Conservation (phyloP, 2,329 filamentous ascomycete species). For the Sporothrix inflata region DNA sequence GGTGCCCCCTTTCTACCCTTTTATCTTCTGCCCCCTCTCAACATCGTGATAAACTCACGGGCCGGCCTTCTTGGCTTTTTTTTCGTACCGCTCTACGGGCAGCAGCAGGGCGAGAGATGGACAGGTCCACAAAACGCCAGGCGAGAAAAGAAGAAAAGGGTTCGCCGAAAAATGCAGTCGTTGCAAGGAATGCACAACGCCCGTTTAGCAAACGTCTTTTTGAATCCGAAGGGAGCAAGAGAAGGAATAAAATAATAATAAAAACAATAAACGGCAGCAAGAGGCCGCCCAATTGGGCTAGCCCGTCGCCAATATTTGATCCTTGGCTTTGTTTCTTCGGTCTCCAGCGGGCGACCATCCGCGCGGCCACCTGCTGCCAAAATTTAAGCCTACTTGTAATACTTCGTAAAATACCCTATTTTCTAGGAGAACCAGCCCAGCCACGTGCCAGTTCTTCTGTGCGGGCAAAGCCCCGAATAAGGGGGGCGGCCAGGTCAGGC, state of each 20-base stretch:
- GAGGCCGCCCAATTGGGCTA: background rate
- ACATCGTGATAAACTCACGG: too few species aligned
- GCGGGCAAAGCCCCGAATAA: conserved; percentile 12
- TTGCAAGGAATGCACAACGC: background rate
- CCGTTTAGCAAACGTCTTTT: background rate
- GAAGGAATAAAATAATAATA: too few species aligned
- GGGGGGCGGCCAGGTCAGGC: too few species aligned
- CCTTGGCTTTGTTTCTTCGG: background rate
- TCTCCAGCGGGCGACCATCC: background rate
- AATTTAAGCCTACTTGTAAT: background rate
- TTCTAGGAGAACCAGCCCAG: background rate
- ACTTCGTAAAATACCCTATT: background rate
- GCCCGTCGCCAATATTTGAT: background rate
- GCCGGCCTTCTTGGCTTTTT: too few species aligned
- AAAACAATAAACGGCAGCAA: background rate
- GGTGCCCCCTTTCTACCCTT: background rate
- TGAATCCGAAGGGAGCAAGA: too few species aligned
- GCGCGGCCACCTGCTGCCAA: background rate
- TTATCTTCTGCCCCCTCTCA: background rate
- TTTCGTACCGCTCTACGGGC: too few species aligned
- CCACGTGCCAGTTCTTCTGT: conserved; percentile 20
- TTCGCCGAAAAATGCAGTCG: too few species aligned
- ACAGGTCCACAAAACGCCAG: too few species aligned
- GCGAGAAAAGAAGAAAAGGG: too few species aligned
- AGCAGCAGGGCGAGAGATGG: too few species aligned